Conservation (phyloP, 495 filamentous ascomycete genomes). For the Lasiosphaeria hispida region DNA sequence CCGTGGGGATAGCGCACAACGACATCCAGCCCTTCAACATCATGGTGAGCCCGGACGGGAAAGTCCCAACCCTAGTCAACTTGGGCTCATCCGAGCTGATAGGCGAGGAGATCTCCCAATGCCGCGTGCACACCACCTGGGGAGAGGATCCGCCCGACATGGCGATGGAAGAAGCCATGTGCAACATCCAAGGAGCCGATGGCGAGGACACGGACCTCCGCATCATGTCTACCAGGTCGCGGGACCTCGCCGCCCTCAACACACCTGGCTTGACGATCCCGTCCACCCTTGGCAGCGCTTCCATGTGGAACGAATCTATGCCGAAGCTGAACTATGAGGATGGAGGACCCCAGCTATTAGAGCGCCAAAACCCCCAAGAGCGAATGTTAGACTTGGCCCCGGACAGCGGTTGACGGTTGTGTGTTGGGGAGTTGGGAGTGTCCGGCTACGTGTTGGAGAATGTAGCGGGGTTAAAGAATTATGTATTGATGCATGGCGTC, state of each 20-base stretch:
- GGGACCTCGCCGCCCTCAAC: conserved; percentile 7
- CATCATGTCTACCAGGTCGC: not conserved
- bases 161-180: not conserved
- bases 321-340: too few species aligned
- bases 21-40: conserved; percentile 3
- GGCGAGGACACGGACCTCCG: not conserved
- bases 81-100: not conserved
- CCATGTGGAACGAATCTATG: not conserved
- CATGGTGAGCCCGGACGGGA: not conserved
- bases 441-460: too few species aligned
- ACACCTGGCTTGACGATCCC: conserved; percentile 8
- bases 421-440: too few species aligned
- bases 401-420: too few species aligned
- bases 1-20: conserved; percentile 1
- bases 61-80: not conserved
- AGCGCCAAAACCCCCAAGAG: too few species aligned
- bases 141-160: conserved; percentile 2
- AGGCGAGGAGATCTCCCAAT: not conserved
- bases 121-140: conserved; percentile 1
- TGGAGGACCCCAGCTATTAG: too few species aligned
- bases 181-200: not conserved
- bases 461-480: too few species aligned
- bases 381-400: too few species aligned
- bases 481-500: too few species aligned
- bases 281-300: conserved; percentile 1